phyloP scores from a whole-genome alignment of 371 early-diverging fungal species.

The Entomophthora muscae region DNA sequence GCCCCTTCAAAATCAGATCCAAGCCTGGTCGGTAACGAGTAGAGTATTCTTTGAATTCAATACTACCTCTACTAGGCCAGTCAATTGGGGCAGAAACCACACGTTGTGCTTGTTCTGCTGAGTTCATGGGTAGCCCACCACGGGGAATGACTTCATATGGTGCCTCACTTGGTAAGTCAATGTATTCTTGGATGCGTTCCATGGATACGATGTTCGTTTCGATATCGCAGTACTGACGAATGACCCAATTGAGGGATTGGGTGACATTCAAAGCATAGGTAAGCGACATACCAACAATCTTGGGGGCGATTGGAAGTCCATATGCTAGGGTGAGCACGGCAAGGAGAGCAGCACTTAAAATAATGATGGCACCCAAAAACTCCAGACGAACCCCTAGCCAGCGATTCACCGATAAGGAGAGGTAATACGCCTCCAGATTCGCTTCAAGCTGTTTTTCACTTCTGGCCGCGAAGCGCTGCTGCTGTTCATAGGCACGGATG shows the following conservation, averaged over 20 bases:
- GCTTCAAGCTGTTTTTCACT: slow-evolving; percentile 54
- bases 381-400: slow-evolving; percentile 88
- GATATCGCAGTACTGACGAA: slow-evolving; percentile 49
- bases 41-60: slow-evolving; percentile 35
- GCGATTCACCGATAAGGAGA: slow-evolving; percentile 58
- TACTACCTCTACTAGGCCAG: slow-evolving; percentile 45
- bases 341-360: slow-evolving; percentile 40
- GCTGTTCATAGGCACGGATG: slow-evolving; percentile 65
- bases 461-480: slow-evolving; percentile 44
- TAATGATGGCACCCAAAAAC: slow-evolving; percentile 40
- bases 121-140: slow-evolving; percentile 42
- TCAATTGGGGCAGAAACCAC: slow-evolving; percentile 22
- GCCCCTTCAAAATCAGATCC: slow-evolving; percentile 34
- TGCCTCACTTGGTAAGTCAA: slow-evolving; percentile 61
- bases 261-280: slow-evolving; percentile 72
- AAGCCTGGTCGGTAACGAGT: slow-evolving; percentile 43
- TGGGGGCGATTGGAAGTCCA: slow-evolving; percentile 31
- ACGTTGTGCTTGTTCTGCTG: slow-evolving; percentile 38
- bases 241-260: slow-evolving; percentile 66
- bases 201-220: slow-evolving; percentile 65
- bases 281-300: slow-evolving; percentile 70
- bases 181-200: slow-evolving; percentile 77
- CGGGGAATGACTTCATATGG: slow-evolving; percentile 20
- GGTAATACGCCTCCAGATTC: slow-evolving; percentile 64
- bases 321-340: slow-evolving; percentile 32